Evolutionary conservation across 208 protist species (phyloP).

Genomic region (Trypanosoma cruzi): DNA sequence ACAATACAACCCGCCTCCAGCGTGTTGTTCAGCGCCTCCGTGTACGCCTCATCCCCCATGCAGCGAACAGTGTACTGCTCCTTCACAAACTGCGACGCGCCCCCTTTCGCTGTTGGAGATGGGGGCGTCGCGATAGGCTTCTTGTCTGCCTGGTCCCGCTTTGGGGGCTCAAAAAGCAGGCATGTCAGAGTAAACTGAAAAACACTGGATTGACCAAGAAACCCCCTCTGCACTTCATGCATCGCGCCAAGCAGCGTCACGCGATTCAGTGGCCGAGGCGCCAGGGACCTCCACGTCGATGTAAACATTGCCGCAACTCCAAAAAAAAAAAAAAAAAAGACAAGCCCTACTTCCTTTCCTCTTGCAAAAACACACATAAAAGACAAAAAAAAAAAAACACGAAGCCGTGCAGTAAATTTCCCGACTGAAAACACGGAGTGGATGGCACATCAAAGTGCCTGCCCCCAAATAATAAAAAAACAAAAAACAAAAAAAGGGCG

Average conservation of each 20-base stretch:
- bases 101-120: not conserved
- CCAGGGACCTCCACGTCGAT: slow-evolving; percentile 3
- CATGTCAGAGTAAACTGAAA: slow-evolving; percentile 47
- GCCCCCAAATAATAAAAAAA: not conserved
- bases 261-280: slow-evolving; percentile 27
- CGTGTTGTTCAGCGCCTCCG: slow-evolving; percentile 19
- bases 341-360: not conserved
- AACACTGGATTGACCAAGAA: slow-evolving; percentile 24
- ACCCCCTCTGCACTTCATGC: slow-evolving; percentile 44
- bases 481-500: too few species aligned
- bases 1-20: slow-evolving; percentile 35
- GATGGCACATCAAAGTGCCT: not conserved
- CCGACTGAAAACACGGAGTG: not conserved
- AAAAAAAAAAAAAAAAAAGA: not conserved
- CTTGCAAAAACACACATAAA: too few species aligned
- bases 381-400: not conserved
- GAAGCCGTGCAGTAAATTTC: not conserved
- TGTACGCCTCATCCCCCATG: slow-evolving; percentile 32
- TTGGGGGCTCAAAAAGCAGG: slow-evolving; percentile 11
- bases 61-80: slow-evolving; percentile 46
- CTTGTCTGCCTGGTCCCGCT: not conserved
- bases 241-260: slow-evolving; percentile 37
- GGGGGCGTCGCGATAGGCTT: not conserved
- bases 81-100: slow-evolving; percentile 8
- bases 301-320: slow-evolving; percentile 15